phyloP scores from a whole-genome alignment of 176 grass and related monocot species.

The Phoenix dactylifera region DNA sequence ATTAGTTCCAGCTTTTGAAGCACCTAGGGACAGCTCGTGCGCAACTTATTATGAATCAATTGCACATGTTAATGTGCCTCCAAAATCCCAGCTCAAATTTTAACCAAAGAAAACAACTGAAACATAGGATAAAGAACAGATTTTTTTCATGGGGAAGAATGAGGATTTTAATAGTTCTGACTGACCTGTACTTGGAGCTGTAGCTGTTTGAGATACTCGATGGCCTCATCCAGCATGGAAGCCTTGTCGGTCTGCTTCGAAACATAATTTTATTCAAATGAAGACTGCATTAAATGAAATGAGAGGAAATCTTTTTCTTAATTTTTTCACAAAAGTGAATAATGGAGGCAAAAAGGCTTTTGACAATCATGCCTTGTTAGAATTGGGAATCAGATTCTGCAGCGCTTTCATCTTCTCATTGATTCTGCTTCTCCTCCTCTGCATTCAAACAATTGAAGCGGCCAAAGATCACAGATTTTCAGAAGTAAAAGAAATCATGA shows the following conservation, averaged over 20 bases:
- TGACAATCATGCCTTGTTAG: constrained; percentile 59
- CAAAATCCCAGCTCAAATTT: no score
- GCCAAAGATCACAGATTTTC: neutral
- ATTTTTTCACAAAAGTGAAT: no score
- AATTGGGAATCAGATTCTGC: constrained; percentile 91
- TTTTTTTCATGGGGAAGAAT: no score
- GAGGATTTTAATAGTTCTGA: no score
- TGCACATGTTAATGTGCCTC: no score
- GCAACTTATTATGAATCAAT: no score
- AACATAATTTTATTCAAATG: neutral
- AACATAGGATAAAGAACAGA: no score
- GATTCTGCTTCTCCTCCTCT: constrained; percentile 91
- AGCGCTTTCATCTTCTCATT: constrained; percentile 99
- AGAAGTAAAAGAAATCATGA: neutral
- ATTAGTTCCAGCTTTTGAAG: no score
- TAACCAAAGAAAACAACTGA: no score
- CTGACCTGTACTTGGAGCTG: constrained; percentile 92
- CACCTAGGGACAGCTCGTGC: no score
- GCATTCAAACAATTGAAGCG: neutral
- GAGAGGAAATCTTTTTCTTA: neutral
- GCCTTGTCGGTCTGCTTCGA: constrained; percentile 77
- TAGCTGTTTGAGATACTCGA: constrained; percentile 95
- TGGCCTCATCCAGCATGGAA: constrained; percentile 96
- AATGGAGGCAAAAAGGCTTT: no score
- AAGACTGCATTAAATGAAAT: constrained; percentile 7